Base-by-base conservation (phyloP, 2,329 filamentous ascomycete species). In the Aspergillus sojae region DNA sequence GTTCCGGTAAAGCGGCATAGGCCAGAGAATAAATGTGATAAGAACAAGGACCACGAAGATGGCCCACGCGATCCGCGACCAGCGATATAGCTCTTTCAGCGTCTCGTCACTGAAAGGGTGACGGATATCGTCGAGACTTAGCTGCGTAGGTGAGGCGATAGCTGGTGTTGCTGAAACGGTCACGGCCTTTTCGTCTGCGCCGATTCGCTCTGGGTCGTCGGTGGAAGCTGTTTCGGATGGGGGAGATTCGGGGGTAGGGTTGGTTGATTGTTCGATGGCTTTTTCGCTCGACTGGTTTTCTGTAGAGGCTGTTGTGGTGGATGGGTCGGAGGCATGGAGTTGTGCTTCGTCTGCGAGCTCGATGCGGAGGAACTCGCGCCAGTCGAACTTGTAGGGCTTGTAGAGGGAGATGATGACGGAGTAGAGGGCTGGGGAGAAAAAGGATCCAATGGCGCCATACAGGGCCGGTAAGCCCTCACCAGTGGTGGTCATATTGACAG, bases 1-100 rank as follows among this genome's bases (percentile, higher is more conserved):
- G 55, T 76, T 65, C 0, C 82, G 78, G 65, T 85, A 84, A 5
- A 85, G 73, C 26, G 83, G 82, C 71, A 85, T 74, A 0, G 82
- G 83, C 83, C 82, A 85, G 0, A 78, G 66, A 12, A 85, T 67
- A 30, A 83, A 79, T 0, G 83, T 84, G 11, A 82, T 70, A 9
- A 83, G 67, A 1, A 84, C 76, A 55, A 82, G 76, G 39, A 79
- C 70, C 1, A 80, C 68, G 55, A 79, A 81, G 21, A 79, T 77
- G 1, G 74, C 65, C 69, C 77, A 78, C 0, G 82, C 80, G 60
- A 81, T 78, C 4, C 72, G 74, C 21, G 76, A 73, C 80, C 80
- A 81, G 2, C 70, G 70, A 5, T 72, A 62, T 0, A 82, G 65
- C 19, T 78, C 69, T 30, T 62, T 67, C 1, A 81, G 62, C 0